phyloP scores from a whole-genome alignment of 176 grass and related monocot genomes.

The Hordeum vulgare region MorexV3_pseudomolecules_assembly NC_058519.1:598178541-598179040 shows the following conservation, averaged over 20 bases:
- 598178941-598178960: neutral
- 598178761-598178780: conserved; percentile 31
- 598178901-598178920: conserved; percentile 36
- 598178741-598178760: conserved; percentile 64
- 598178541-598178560: conserved; percentile 53
- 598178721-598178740: conserved; percentile 35
- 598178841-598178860: neutral
- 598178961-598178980: neutral
- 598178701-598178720: conserved; percentile 30
- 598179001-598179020: too few relatives aligned
- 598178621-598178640: conserved; percentile 41
- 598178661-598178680: conserved; percentile 61
- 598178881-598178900: neutral
- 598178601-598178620: conserved; percentile 38
- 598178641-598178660: conserved; percentile 57
- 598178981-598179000: too few relatives aligned
- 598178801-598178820: conserved; percentile 7
- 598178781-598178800: conserved; percentile 21
- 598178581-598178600: conserved; percentile 34
- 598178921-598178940: conserved; percentile 42
- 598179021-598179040: too few relatives aligned
- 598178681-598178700: conserved; percentile 48
- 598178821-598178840: conserved; percentile 16
- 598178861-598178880: neutral
- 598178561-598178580: conserved; percentile 35